Percentiles rank a stretch among this genome's conserved stretches.
phyloP scores from a whole-genome alignment of 1,139 yeast species.

The Citeromyces hawaiiensis region DNA sequence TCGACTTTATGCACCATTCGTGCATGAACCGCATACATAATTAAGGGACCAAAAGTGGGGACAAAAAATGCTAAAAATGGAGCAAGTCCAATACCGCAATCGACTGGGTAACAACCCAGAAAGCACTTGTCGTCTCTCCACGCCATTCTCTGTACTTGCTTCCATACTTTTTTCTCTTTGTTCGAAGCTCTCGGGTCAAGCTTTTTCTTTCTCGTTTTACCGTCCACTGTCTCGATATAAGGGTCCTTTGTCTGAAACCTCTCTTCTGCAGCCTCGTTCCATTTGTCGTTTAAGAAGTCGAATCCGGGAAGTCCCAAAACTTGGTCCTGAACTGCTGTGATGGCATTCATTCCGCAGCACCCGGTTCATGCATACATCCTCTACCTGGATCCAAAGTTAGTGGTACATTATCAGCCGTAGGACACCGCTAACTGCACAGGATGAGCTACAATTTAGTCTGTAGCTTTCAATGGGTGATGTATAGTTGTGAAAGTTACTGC shows the following conservation, averaged over 20 bases:
- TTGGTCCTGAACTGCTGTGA: conserved; percentile 10
- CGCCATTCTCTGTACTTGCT: conserved; percentile 56
- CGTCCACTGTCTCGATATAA: conserved; percentile 37
- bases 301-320: conserved; percentile 47
- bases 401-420: no score
- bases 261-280: conserved; percentile 56
- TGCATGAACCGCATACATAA: conserved; percentile 69
- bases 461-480: no score
- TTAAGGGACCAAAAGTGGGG: conserved; percentile 71
- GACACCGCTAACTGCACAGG: no score
- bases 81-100: conserved; percentile 67
- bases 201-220: conserved; percentile 39
- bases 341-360: not conserved
- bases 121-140: conserved; percentile 80
- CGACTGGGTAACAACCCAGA: conserved; percentile 68
- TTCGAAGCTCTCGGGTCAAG: conserved; percentile 48
- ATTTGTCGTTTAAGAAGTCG: conserved; percentile 35
- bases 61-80: conserved; percentile 45
- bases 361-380: not conserved
- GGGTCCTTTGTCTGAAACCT: conserved; percentile 56
- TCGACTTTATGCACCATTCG: conserved; percentile 50
- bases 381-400: no score
- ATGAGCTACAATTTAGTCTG: no score
- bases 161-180: conserved; percentile 58
- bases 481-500: no score